Base-by-base conservation (phyloP, 108 stramenopile genomes). In the Licmophora abbreviata region DNA sequence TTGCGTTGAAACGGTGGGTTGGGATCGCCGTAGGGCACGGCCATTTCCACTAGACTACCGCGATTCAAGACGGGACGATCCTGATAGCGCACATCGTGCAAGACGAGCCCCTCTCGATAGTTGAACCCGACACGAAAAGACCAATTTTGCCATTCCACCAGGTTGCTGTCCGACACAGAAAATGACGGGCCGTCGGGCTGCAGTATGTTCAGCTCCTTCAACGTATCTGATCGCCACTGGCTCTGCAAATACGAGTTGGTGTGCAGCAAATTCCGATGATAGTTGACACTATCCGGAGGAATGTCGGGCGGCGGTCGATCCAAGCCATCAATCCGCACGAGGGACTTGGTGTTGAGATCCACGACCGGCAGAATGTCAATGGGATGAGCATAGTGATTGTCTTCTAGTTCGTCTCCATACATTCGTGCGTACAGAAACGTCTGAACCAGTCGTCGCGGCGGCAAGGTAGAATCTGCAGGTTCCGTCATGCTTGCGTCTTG, bases 321-420 rank as follows among this genome's bases (percentile, higher is more conserved):
- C 36, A 74, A 22, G 12, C 68, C 82, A 49, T 72, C 69, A 33
- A 84, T 74, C 29, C 48, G 34, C 1, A 84, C 73, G 18, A 84
- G 73, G 10, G 24, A 34, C 9, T 41, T 40, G 4, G 76, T 29
- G 49, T 71, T 77, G 34, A 84, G 56, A 49, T 79, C 76, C 7
- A 84, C 73, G 6, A 84, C 59, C 10, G 82, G 82, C 7, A 84
- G 29, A 41, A 84, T 64, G 43, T 79, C 81, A 35, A 84, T 79
- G 21, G 82, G 82, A 58, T 84, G 82, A 14, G 82, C 76, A 53
- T 84, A 84, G 42, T 77, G 76, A 55, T 84, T 84, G 66, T 77
- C 78, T 12, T 71, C 57, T 15, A 73, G 9, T 9, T 48, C 75
- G 3, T 58, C 36, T 23, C 77, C 77, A 44, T 70, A 36, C 29